Base-by-base conservation (phyloP, 106 monocot genomes). In the Dendrobium chrysotoxum region DNA sequence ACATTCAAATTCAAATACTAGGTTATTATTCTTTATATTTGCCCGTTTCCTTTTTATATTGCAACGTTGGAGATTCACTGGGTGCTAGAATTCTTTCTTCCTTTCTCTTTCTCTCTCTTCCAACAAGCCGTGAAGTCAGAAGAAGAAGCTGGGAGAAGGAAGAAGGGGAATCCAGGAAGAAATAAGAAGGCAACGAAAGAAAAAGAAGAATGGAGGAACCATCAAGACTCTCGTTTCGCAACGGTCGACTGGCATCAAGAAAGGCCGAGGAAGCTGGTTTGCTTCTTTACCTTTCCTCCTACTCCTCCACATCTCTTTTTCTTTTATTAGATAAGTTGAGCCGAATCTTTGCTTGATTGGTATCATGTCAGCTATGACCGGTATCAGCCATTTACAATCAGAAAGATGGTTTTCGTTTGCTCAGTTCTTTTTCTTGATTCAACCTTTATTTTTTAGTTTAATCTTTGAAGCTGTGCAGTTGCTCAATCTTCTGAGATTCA, bases 201-300 rank as follows among this genome's bases (percentile, higher is more conserved):
- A 23, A 72, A 31, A 40, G 82, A 61, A 68, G 21, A 71, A 85
- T 79, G 84, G 89, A 81, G 78, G 88, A 88, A 77, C 86, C 84
- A 5, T 66, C 75, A 20, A 82, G 89, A 74, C 79, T 86, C n/a
- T 89, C 92, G 0, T 92, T 92, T 46, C 76, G 92, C 23, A 83
- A 87, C 53, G 82, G 87, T 20, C 87, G 89, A 6, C 75, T 92
- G 28, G 91, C 91, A 16, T 82, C 88, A 53, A 86, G 85, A 83
- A 92, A 86, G 44, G 92, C 92, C 2, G 86, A 92, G 82, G 92
- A 92, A 84, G 84, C 92, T 68, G 90, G 92, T 92, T 1, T n/a
- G 66, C 58, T 7, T 53, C 40, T 61, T 75, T 3, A 67, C 8
- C 66, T 67, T 67, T 67, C 50, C 40, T 41, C 6, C 40, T 5